These are phyloP conservation scores for Aspergillus aculeatus DNA, from an alignment of 2,329 filamentous ascomycete species.

Conservation along the genomic window DNA sequence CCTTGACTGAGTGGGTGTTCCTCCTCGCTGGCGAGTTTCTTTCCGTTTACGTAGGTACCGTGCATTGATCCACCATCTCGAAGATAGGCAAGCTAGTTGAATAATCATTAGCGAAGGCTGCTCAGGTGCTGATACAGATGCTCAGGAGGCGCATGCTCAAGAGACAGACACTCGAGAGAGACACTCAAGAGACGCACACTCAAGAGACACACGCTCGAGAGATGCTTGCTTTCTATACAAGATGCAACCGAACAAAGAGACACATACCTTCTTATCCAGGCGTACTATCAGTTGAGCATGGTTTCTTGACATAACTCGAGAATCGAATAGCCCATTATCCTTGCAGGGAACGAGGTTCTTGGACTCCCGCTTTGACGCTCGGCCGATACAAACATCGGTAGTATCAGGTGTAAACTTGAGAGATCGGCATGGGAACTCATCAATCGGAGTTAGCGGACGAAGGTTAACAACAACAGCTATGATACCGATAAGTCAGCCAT, in stretches of 20 bases:
- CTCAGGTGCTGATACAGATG: background rate
- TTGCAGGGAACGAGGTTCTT: conserved; percentile 36
- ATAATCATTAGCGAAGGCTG: background rate
- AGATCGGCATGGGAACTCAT: conserved; percentile 30
- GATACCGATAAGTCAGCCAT: conserved; percentile 9
- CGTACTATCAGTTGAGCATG: conserved; percentile 42
- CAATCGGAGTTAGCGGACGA: conserved; percentile 24
- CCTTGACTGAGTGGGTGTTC: conserved; percentile 40
- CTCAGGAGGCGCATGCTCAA: background rate
- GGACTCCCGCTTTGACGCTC: conserved; percentile 40
- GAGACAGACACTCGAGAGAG: too few relatives aligned
- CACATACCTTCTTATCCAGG: conserved; percentile 28
- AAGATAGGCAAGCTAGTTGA: conserved; percentile 46
- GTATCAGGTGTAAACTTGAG: conserved; percentile 31
- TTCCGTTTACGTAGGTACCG: conserved; percentile 57
- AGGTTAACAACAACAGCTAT: conserved; percentile 39
- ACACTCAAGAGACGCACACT: too few relatives aligned
- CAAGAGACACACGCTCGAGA: too few relatives aligned
- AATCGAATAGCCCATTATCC: conserved; percentile 48
- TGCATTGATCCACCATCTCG: conserved; percentile 61
- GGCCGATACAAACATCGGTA: conserved; percentile 38
- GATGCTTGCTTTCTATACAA: too few relatives aligned
- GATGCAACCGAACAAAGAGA: background rate
- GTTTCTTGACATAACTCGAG: conserved; percentile 48
- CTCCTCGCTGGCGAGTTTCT: conserved; percentile 39